Percentiles rank a stretch among this genome's conserved stretches.
These are phyloP conservation scores for Gillenia trifoliata DNA, from an alignment of 306 rosid species.

Conservation along the genomic window DNA sequence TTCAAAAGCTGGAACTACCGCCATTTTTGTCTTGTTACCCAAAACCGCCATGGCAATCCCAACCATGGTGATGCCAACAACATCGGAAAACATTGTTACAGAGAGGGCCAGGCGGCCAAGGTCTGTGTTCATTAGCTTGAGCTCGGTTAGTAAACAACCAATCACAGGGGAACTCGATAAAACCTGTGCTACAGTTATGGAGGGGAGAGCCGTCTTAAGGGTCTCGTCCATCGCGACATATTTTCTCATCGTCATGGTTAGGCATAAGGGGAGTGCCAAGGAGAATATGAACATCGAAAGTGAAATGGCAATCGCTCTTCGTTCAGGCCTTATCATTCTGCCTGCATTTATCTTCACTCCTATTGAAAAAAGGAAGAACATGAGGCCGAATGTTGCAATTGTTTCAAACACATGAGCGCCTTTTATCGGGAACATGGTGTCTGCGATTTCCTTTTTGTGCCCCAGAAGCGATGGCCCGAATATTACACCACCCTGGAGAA, in stretches of 20 bases:
- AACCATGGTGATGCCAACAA: constrained; percentile 14
- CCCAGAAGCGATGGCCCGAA: constrained; percentile 63
- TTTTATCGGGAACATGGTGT: constrained; percentile 34
- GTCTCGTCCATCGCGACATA: neutral
- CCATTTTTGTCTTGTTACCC: neutral
- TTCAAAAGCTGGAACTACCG: neutral
- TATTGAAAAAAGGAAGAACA: constrained; percentile 42
- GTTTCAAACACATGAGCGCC: constrained; percentile 39
- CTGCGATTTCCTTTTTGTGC: constrained; percentile 8
- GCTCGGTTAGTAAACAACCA: constrained; percentile 41
- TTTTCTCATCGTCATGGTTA: neutral
- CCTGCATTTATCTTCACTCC: constrained; percentile 40
- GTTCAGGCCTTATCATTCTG: constrained; percentile 32
- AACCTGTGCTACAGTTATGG: constrained; percentile 33
- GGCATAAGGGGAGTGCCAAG: neutral
- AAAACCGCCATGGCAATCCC: neutral
- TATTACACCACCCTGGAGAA: constrained; percentile 44
- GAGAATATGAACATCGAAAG: constrained; percentile 24
- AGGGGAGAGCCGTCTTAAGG: constrained; percentile 14
- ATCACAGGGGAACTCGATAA: constrained; percentile 37
- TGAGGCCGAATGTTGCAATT: constrained; percentile 32
- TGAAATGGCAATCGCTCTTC: constrained; percentile 35
- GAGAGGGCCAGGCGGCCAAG: constrained; percentile 53
- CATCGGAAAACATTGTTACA: constrained; percentile 35
- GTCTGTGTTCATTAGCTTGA: constrained; percentile 52